Percentiles rank a stretch among this genome's conserved stretches.
Evolutionary conservation across 257 asterid species (phyloP).

Genomic region (Penstemon barbatus): DNA sequence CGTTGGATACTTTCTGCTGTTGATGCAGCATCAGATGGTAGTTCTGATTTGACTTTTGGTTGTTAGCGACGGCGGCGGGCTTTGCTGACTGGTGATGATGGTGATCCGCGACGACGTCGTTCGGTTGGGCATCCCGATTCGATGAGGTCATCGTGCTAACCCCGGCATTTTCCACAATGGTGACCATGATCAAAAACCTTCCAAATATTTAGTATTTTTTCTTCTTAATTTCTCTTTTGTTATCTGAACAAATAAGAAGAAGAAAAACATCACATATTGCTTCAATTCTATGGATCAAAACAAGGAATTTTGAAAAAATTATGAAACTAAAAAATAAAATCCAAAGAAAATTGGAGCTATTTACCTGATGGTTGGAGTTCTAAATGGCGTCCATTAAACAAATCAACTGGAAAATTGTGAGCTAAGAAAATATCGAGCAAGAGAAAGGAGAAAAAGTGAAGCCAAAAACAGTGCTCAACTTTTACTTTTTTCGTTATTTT

Average conservation of each 20-base stretch:
- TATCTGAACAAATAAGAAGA: constrained; percentile 6
- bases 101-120: constrained; percentile 43
- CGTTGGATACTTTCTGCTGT: constrained; percentile 44
- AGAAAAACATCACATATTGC: constrained; percentile 22
- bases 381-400: constrained; percentile 52
- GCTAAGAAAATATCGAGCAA: constrained; percentile 35
- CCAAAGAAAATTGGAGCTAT: neutral
- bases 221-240: neutral
- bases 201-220: neutral
- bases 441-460: constrained; percentile 11
- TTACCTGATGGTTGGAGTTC: constrained; percentile 47
- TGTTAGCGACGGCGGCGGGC: constrained; percentile 26
- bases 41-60: constrained; percentile 33
- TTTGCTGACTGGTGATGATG: constrained; percentile 52
- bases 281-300: constrained; percentile 40
- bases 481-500: constrained; percentile 35
- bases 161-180: constrained; percentile 82
- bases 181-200: constrained; percentile 58
- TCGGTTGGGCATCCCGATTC: constrained; percentile 46
- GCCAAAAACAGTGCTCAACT: constrained; percentile 40
- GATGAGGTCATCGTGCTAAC: constrained; percentile 49
- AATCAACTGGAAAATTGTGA: constrained; percentile 37
- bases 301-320: neutral
- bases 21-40: constrained; percentile 39
- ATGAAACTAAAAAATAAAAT: neutral